Percentiles rank a stretch among this genome's conserved stretches.
Conservation (phyloP, 176 grass and related monocot genomes). For the Metroxylon sagu region DNA sequence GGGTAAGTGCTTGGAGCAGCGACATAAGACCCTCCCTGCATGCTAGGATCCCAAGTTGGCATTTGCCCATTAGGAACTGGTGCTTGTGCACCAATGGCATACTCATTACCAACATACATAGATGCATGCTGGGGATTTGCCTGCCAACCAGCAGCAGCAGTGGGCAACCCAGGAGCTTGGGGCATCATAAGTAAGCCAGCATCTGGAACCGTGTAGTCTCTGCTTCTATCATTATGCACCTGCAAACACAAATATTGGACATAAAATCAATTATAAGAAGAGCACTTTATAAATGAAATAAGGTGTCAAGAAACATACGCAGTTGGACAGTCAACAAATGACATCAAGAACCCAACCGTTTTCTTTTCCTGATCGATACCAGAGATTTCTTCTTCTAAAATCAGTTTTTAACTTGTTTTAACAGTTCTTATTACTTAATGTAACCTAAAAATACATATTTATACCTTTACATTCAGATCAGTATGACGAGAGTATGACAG, state of each 20-base stretch:
- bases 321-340: slow-evolving; percentile 16
- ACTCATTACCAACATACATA: slow-evolving; percentile 32
- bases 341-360: not conserved
- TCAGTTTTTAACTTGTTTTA: slow-evolving; percentile 19
- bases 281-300: not conserved
- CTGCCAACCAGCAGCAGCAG: slow-evolving; percentile 46
- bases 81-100: not conserved
- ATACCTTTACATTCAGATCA: slow-evolving; percentile 99
- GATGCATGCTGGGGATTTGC: slow-evolving; percentile 29
- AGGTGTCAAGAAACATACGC: slow-evolving; percentile 30
- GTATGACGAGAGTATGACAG: slow-evolving; percentile 99
- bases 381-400: slow-evolving; percentile 17
- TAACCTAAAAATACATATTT: slow-evolving; percentile 44
- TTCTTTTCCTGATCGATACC: slow-evolving; percentile 18
- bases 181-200: slow-evolving; percentile 28
- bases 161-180: slow-evolving; percentile 26
- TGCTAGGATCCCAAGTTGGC: slow-evolving; percentile 54
- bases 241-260: slow-evolving; percentile 19
- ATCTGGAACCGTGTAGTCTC: slow-evolving; percentile 66
- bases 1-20: slow-evolving; percentile 26
- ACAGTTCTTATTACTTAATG: slow-evolving; percentile 19
- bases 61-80: slow-evolving; percentile 34
- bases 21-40: slow-evolving; percentile 36
- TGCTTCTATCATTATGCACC: slow-evolving; percentile 79
- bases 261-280: not conserved